Evolutionary conservation across 2,329 filamentous ascomycete genomes (phyloP), one percentile per base, ranked within the genome.

Genomic region (Sporothrix brasiliensis): DNA sequence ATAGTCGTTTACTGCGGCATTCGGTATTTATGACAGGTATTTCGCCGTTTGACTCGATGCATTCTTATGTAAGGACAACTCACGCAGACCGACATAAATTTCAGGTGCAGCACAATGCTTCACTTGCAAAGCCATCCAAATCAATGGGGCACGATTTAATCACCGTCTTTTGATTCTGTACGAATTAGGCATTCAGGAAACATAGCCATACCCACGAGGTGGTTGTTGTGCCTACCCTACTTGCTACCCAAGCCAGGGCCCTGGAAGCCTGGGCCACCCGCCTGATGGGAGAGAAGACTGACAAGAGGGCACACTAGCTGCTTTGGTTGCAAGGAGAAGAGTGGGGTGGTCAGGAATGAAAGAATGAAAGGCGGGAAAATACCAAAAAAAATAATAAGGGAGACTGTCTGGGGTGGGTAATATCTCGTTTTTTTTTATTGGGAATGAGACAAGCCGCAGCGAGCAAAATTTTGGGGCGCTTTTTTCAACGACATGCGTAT

Each of bases 401-500:
- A 56, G 44, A 47, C 39, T 30, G 54, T 30, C 30, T 9, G 30
- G 41, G 21, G 58, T 47, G 58, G 39, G 58, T 63, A 63, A 47
- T 63, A 63, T 47, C 39, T 47, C 58, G n/a, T 24, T 63, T 63
- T 61, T n/a, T n/a, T 44, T 61, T 16, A 63, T 47, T 63, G 58
- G 58, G 56, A 39, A 39, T 39, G 39, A 63, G 39, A 39, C 58
- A 63, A 61, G n/a, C 44, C 16, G 56, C 39, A 44, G 58, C 21
- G 58, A 56, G 41, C n/a, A 16, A 34, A 44, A 4, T 24, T 54
- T 41, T 60, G 56, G 34, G 56, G n/a, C 39, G n/a, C 34, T 16
- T 44, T 60, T 63, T 63, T 47, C 58, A 63, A 63, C 58, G 58
- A 63, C 58, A 63, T 63, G 58, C 58, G 58, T 63, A 47, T 63